Conservation (phyloP, 176 grass and related monocot genomes). For the Chrysopogon serrulatus region DNA sequence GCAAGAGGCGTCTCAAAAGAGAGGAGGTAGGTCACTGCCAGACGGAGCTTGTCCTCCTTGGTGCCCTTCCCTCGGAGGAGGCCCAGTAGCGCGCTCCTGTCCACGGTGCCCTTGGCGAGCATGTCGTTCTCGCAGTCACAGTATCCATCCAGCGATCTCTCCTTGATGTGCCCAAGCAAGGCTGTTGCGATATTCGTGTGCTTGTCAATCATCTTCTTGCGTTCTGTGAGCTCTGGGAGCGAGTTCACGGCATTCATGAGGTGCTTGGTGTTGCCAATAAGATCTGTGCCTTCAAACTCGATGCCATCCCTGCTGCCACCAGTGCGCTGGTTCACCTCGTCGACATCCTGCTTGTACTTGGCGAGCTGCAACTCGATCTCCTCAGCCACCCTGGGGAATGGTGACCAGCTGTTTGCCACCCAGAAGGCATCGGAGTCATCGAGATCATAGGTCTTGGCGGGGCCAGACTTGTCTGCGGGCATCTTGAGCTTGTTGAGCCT, state of each 20-base stretch:
- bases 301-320: conserved; percentile 59
- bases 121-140: conserved; percentile 73
- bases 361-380: conserved; percentile 70
- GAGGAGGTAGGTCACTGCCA: conserved; percentile 77
- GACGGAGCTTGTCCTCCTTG: conserved; percentile 83
- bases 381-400: conserved; percentile 73
- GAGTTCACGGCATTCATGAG: conserved; percentile 89
- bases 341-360: conserved; percentile 91
- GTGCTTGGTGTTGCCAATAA: conserved; percentile 87
- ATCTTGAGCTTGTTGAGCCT: conserved; percentile 64
- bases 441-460: conserved; percentile 40
- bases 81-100: conserved; percentile 45
- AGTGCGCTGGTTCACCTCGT: conserved; percentile 79
- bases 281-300: conserved; percentile 80
- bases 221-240: conserved; percentile 79
- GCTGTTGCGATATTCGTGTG: conserved; percentile 83
- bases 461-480: conserved; percentile 37
- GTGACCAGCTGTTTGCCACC: conserved; percentile 80
- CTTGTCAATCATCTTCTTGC: conserved; percentile 93
- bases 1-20: conserved; percentile 54
- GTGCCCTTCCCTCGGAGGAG: conserved; percentile 81
- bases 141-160: conserved; percentile 79
- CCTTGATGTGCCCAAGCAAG: conserved; percentile 81
- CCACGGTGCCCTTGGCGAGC: conserved; percentile 65
- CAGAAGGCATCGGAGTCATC: conserved; percentile 87